A percentile compares a stretch with the other conserved stretches of the same genome.
These are phyloP conservation scores for Trichoderma polysporum DNA, from an alignment of 2,329 filamentous ascomycete genomes.

Conservation along the genomic window DNA sequence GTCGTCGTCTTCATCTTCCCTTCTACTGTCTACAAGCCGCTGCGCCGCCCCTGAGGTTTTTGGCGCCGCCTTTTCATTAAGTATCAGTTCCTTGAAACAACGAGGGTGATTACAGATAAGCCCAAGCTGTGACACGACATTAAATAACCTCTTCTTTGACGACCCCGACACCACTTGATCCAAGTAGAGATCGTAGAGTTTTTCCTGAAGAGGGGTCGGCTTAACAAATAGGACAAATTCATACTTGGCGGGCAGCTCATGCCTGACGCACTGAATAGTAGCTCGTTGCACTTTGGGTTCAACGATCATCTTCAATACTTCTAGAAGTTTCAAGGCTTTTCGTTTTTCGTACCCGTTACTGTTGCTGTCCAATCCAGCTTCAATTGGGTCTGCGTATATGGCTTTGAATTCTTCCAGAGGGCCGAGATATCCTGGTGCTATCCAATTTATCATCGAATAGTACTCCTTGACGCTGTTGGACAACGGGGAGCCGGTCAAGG, in stretches of 20 bases:
- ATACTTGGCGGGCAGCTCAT: conserved; percentile 69
- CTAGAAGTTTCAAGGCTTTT: conserved; percentile 63
- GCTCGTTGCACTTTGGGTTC: conserved; percentile 75
- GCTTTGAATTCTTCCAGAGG: conserved; percentile 63
- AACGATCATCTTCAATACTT: conserved; percentile 69
- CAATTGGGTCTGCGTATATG: conserved; percentile 72
- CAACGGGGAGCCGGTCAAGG: conserved; percentile 82
- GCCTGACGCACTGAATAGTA: conserved; percentile 64
- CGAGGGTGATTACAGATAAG: conserved; percentile 54
- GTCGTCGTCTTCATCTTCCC: neutral
- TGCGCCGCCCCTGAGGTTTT: neutral
- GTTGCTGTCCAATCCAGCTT: conserved; percentile 66
- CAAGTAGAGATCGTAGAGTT: conserved; percentile 58
- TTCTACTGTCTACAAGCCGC: neutral
- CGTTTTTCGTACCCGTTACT: conserved; percentile 57
- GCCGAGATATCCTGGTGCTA: conserved; percentile 76
- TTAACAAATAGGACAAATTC: conserved; percentile 80
- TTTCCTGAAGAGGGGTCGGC: conserved; percentile 63
- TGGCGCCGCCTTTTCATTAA: conserved; percentile 1
- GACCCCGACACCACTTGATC: conserved; percentile 21
- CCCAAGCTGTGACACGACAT: conserved; percentile 39
- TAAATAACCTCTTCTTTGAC: conserved; percentile 32
- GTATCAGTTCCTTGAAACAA: conserved; percentile 43
- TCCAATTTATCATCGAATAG: conserved; percentile 84
- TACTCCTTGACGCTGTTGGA: conserved; percentile 84